Conservation (phyloP, 2,329 filamentous ascomycete species). For the Reticulascus tulasneorum region DNA sequence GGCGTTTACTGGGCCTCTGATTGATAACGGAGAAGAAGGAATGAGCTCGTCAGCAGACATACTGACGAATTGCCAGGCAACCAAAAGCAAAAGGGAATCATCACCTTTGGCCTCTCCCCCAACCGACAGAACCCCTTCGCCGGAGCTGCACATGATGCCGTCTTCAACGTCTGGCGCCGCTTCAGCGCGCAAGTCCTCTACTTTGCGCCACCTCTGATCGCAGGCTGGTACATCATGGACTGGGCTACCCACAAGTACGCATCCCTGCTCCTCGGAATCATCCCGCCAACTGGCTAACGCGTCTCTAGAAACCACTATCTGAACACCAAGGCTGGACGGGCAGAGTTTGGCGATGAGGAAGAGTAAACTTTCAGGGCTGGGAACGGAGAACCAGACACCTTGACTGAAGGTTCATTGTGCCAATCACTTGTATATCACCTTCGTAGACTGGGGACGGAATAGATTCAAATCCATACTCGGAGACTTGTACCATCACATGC, state of each 20-base stretch:
- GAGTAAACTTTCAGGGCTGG: slow-evolving; percentile 29
- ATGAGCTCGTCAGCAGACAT: too few species aligned
- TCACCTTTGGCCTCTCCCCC: slow-evolving; percentile 71
- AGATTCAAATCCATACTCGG: slow-evolving; percentile 15
- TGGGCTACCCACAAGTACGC: slow-evolving; percentile 90
- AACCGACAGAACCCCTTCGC: slow-evolving; percentile 90
- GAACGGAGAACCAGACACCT: slow-evolving; percentile 20
- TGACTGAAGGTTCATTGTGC: slow-evolving; percentile 37
- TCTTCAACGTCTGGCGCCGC: slow-evolving; percentile 95
- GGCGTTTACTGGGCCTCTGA: too few species aligned
- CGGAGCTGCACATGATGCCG: slow-evolving; percentile 69
- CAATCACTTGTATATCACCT: slow-evolving; percentile 22
- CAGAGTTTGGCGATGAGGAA: slow-evolving; percentile 38
- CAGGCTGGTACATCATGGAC: slow-evolving; percentile 77
- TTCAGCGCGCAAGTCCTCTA: slow-evolving; percentile 85
- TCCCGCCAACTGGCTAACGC: slow-evolving; percentile 11
- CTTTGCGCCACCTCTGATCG: slow-evolving; percentile 73
- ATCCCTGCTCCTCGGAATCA: background rate
- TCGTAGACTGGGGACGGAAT: slow-evolving; percentile 28
- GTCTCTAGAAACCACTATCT: slow-evolving; percentile 68
- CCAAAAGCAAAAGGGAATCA: slow-evolving; percentile 59
- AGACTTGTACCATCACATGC: background rate
- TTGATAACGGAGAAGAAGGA: too few species aligned
- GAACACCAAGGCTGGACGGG: slow-evolving; percentile 73
- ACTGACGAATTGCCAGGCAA: slow-evolving; percentile 37